phyloP scores from a whole-genome alignment of 2,329 filamentous ascomycete species.

The Annulohypoxylon truncatum region DNA sequence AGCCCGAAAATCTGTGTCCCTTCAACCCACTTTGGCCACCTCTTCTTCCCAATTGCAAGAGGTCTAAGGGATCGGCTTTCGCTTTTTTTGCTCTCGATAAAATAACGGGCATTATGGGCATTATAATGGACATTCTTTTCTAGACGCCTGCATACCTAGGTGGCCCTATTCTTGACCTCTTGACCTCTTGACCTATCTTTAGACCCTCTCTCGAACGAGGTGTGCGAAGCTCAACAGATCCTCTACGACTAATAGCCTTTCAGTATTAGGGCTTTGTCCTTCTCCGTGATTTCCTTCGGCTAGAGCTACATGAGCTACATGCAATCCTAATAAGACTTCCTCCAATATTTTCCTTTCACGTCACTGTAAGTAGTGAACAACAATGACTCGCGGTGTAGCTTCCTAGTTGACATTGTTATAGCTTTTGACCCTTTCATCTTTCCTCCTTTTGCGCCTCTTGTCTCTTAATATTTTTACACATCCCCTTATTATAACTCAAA shows the following conservation, averaged over 20 bases:
- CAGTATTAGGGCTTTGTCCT: constrained; percentile 29
- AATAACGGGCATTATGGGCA: constrained; percentile 9
- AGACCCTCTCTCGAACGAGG: constrained; percentile 12
- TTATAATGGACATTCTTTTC: constrained; percentile 20
- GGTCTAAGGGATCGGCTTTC: constrained; percentile 15
- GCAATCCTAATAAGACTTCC: constrained; percentile 29
- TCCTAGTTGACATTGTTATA: constrained; percentile 43
- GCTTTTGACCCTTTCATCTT: constrained; percentile 40
- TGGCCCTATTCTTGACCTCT: not conserved
- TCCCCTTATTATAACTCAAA: constrained; percentile 5
- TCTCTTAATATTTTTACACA: constrained; percentile 6
- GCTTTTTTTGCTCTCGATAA: constrained; percentile 8
- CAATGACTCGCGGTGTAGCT: constrained; percentile 33
- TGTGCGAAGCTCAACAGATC: not conserved
- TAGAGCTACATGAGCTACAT: not conserved
- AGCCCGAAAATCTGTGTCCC: constrained; percentile 27
- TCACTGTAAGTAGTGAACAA: constrained; percentile 49
- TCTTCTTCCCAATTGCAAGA: constrained; percentile 19
- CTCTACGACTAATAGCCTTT: constrained; percentile 6
- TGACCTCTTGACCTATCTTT: constrained; percentile 17
- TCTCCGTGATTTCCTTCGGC: constrained; percentile 22
- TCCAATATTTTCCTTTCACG: constrained; percentile 42
- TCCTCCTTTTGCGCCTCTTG: constrained; percentile 22
- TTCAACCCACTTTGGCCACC: constrained; percentile 11
- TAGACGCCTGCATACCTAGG: constrained; percentile 5